Evolutionary conservation across 2,329 filamentous ascomycete genomes (phyloP), one percentile per base, ranked within the genome.

Genomic region (Cordyceps javanica): DNA sequence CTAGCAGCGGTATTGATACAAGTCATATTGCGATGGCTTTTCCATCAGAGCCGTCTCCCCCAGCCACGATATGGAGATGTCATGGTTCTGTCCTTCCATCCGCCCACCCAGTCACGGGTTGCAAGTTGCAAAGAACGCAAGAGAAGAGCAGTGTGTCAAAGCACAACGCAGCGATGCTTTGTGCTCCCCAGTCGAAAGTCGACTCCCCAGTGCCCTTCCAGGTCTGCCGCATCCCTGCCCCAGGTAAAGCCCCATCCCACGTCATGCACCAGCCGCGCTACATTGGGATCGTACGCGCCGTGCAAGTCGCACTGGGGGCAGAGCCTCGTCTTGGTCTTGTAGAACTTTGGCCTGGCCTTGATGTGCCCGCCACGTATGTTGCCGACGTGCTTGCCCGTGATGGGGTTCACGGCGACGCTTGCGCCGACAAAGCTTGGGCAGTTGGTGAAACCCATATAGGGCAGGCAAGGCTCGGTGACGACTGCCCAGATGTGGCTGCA

Each of bases 401-500:
- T 14, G 45, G 42, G 55, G 11, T 39, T 39, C 32, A 65, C 64
- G 39, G 55, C 55, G 28, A 52, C 60, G 23, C 63, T 58, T 54
- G 73, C 72, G 62, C 72, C 70, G 55, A 69, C 67, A 61, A 82
- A 78, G 38, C 57, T 60, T 0, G 68, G 64, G 67, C 81, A 84
- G 28, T 69, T 77, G 59, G 67, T 68, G 69, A 83, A 82, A 59
- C 80, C 79, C 67, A 73, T 72, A 13, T 75, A 75, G 0, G 77
- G 77, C 4, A 64, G 71, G 69, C 81, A 84, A 6, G 77, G 74
- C 45, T 68, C 60, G 3, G 67, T 68, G 63, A 83, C 72, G 60
- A 74, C 65, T 42, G 78, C 72, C 81, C 81, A 84, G 62, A 72
- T 74, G 71, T 82, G 81, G 11, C 71, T 69, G 73, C 81, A 83